Conservation (phyloP, 176 grass and related monocot genomes). For the Poa annua region DNA sequence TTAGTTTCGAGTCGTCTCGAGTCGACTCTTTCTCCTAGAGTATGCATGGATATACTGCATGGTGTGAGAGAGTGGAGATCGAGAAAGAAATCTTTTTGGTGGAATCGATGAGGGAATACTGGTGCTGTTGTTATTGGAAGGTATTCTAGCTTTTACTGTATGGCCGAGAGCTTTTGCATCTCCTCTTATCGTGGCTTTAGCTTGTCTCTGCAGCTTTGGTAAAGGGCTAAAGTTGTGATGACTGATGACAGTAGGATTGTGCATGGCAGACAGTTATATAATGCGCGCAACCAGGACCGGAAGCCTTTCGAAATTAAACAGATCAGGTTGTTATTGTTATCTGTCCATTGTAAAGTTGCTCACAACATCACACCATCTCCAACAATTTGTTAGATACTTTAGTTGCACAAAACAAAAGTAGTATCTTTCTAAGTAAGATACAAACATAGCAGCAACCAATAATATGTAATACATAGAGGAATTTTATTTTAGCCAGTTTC, state of each 20-base stretch:
- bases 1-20: neutral
- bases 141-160: slow-evolving; percentile 22
- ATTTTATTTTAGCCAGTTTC: too few relatives aligned
- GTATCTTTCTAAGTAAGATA: too few relatives aligned
- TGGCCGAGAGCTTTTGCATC: slow-evolving; percentile 22
- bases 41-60: neutral
- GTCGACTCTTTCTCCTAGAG: neutral
- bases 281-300: neutral
- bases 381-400: too few relatives aligned
- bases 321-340: too few relatives aligned
- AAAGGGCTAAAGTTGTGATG: slow-evolving; percentile 39
- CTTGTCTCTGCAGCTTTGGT: slow-evolving; percentile 22
- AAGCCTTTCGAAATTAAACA: slow-evolving; percentile 34
- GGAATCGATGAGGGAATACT: neutral
- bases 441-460: too few relatives aligned
- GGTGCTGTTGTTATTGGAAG: neutral
- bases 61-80: slow-evolving; percentile 9
- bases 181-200: slow-evolving; percentile 43
- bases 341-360: too few relatives aligned
- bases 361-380: too few relatives aligned
- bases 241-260: slow-evolving; percentile 45
- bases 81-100: neutral
- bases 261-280: neutral
- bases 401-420: too few relatives aligned
- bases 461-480: too few relatives aligned